Base-by-base conservation (phyloP, 495 filamentous ascomycete species). In the Penicillium dipodomyicola region DNA sequence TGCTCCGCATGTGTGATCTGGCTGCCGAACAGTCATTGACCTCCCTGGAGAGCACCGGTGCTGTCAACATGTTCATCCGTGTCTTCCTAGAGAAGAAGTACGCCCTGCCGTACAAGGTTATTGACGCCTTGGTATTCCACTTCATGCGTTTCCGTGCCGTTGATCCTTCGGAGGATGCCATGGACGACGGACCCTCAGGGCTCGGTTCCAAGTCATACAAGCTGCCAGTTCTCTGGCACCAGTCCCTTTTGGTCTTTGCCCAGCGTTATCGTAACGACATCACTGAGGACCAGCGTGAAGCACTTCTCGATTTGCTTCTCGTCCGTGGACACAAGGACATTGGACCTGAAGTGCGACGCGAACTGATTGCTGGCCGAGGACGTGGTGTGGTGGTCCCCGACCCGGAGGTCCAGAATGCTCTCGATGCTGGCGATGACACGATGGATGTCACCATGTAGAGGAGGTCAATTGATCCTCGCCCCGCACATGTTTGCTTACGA, bases 81-180 rank as follows among this genome's bases (percentile, higher is more conserved):
- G 83, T 87, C 17, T 83, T 99, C 50, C 76, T 99, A 11, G 92
- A 97, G 74, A 99, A 99, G 81, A 91, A 91, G 64, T 97, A 99
- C 62, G 94, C 94, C 1, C 79, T 98, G 20, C 94, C 94, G 30
- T 96, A 88, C 76, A 92, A 96, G 71, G 93, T 95, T 23, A 85
- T 98, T 19, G 94, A 98, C 63, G 87, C 91, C 22, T 77, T 97
- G 6, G 95, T 97, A 15, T 97, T 97, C 74, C 92, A 97, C 72
- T 98, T 97, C 70, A 71, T 96, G 60, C 86, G 94, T 17, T 97
- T 97, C 75, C 83, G 88, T 35, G 84, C 77, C 30, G 75, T 75
- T 3, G 77, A 74, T 10, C 75, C 77, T 37, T 67, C 65, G 4
- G 80, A 82, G 57, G 76, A 78, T 47, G 65, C 77, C 17, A 73